Percentiles rank a stretch among this genome's conserved stretches.
These are phyloP conservation scores for Aspergillus oerlinghausenensis DNA, from an alignment of 2,329 filamentous ascomycete genomes.

Conservation along the genomic window DNA sequence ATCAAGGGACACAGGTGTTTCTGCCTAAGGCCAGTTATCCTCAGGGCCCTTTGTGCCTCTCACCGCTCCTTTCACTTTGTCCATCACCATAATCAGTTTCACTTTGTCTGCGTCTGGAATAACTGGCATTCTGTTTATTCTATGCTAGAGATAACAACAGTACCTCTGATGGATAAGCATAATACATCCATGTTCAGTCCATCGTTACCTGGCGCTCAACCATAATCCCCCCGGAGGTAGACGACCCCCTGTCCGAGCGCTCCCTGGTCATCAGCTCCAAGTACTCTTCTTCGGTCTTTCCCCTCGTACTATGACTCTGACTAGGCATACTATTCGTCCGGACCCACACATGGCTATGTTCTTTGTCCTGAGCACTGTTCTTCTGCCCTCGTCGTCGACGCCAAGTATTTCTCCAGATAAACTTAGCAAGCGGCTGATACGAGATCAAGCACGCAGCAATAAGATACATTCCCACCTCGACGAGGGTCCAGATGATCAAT, in stretches of 20 bases:
- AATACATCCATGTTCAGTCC: neutral
- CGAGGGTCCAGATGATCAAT: neutral
- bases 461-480: constrained; percentile 1
- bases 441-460: constrained; percentile 1
- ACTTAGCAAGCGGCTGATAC: neutral
- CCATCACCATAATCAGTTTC: too few species aligned
- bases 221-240: neutral
- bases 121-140: neutral
- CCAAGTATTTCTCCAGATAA: neutral
- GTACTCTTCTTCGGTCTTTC: neutral
- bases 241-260: neutral
- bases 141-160: neutral
- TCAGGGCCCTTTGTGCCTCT: neutral
- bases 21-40: neutral
- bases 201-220: neutral
- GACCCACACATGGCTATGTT: neutral
- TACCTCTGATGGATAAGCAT: neutral
- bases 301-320: neutral
- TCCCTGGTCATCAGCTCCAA: neutral
- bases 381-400: neutral
- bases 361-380: neutral
- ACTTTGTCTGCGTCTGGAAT: neutral
- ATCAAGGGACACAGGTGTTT: neutral
- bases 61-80: neutral
- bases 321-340: neutral